Evolutionary conservation across 192 early-diverging fungal species (phyloP).

Genomic region (Coemansia sp.): DNA sequence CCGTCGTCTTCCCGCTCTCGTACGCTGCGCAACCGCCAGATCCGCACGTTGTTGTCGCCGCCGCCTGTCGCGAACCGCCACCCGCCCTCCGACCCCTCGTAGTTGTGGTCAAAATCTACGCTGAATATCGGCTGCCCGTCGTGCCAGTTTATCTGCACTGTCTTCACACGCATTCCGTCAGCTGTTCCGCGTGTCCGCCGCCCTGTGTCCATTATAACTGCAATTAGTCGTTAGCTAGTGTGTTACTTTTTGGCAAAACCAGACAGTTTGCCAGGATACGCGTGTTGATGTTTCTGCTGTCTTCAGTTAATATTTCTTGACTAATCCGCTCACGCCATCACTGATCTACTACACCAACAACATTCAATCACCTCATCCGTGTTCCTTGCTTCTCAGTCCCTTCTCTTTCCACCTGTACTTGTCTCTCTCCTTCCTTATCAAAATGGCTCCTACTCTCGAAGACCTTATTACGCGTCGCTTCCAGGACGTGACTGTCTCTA

Average conservation of each 20-base stretch:
- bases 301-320: too few species aligned
- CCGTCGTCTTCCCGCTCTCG: constrained; percentile 20
- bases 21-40: constrained; percentile 50
- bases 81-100: constrained; percentile 24
- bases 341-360: neutral
- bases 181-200: neutral
- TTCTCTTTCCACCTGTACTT: neutral
- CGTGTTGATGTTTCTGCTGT: too few species aligned
- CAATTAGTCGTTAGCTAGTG: too few species aligned
- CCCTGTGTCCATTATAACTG: neutral
- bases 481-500: constrained; percentile 61
- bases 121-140: constrained; percentile 88
- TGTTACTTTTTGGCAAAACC: too few species aligned
- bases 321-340: too few species aligned
- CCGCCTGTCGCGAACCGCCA: constrained; percentile 86
- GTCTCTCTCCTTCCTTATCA: neutral
- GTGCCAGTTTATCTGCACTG: constrained; percentile 93
- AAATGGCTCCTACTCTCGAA: constrained; percentile 44
- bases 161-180: constrained; percentile 61
- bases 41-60: constrained; percentile 84
- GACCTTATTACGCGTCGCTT: constrained; percentile 65
- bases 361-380: neutral
- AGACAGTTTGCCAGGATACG: too few species aligned
- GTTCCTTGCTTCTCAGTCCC: neutral
- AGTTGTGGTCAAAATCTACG: constrained; percentile 78